Conservation (phyloP, 768 basidiomycete genomes). For the Leccinum subgranulosum region DNA sequence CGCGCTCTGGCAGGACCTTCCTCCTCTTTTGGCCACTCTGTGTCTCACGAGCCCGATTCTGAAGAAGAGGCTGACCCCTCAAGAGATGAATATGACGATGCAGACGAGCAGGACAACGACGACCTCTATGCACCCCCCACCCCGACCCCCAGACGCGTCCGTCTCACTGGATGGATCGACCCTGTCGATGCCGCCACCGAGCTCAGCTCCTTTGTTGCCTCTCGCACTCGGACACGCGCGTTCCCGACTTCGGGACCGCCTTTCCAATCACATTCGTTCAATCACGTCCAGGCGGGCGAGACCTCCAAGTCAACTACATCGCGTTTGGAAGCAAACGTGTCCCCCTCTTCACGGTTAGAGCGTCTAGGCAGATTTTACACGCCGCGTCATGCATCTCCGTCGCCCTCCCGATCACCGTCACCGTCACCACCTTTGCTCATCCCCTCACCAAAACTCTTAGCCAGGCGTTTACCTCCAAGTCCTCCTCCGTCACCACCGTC, state of each 20-base stretch:
- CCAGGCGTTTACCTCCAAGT: background rate
- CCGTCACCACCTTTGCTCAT: background rate
- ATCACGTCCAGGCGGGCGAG: background rate
- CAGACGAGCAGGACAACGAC: conserved; percentile 9
- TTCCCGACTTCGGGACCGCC: background rate
- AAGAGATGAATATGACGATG: background rate
- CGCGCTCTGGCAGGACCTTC: conserved; percentile 10
- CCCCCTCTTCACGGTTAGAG: background rate
- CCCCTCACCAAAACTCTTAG: background rate
- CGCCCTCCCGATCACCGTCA: background rate
- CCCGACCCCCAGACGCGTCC: conserved; percentile 33
- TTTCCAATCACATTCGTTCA: background rate
- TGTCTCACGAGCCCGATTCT: background rate
- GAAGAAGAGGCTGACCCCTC: background rate
- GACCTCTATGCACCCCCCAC: conserved; percentile 19
- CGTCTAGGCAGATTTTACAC: background rate
- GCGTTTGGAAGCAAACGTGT: background rate
- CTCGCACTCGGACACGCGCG: conserved; percentile 8
- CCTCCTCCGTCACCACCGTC: conserved; percentile 8
- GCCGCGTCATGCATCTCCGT: background rate
- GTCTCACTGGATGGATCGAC: conserved; percentile 53
- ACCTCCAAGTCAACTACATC: background rate
- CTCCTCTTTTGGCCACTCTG: conserved; percentile 1
- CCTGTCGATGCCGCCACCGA: conserved; percentile 52
- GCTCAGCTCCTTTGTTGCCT: conserved; percentile 46